Percentiles rank a stretch among this genome's conserved stretches.
Evolutionary conservation across 331 rosid species (phyloP).

Genomic region (Acacia concinna): DNA sequence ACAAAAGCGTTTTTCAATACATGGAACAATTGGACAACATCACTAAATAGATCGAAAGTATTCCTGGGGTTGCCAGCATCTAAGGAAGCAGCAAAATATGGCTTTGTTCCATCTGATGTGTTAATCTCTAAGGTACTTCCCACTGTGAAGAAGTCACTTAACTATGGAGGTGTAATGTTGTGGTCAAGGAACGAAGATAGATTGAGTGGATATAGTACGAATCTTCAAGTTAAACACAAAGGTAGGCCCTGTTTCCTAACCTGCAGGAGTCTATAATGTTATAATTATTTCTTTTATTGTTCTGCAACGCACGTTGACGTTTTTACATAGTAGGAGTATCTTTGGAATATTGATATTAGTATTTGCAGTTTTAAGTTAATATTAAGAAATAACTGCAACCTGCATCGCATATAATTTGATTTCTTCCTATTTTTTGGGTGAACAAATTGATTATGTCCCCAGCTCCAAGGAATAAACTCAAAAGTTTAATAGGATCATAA

Average conservation of each 20-base stretch:
- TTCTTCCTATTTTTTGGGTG: background rate
- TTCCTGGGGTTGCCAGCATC: constrained; percentile 53
- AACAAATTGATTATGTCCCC: background rate
- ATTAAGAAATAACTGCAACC: background rate
- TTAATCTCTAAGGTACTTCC: constrained; percentile 42
- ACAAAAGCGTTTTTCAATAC: constrained; percentile 16
- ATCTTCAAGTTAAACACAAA: constrained; percentile 16
- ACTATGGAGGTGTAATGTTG: constrained; percentile 65
- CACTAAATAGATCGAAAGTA: constrained; percentile 19
- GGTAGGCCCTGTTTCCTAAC: background rate
- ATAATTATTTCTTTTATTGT: too few relatives aligned
- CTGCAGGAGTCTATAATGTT: background rate
- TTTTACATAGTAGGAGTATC: background rate
- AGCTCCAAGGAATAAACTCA: background rate
- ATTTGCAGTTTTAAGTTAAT: background rate
- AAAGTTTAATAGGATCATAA: background rate
- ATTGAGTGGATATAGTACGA: constrained; percentile 38
- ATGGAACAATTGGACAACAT: constrained; percentile 40
- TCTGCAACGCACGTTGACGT: background rate
- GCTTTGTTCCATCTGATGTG: constrained; percentile 42
- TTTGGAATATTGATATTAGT: background rate
- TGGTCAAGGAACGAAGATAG: constrained; percentile 51
- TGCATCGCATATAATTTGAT: background rate
- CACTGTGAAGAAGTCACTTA: constrained; percentile 27
- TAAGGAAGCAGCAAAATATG: constrained; percentile 15